Evolutionary conservation across 2,329 filamentous ascomycete species (phyloP), one percentile per base, ranked within the genome.

Genomic region (Fusarium denticulatum): DNA sequence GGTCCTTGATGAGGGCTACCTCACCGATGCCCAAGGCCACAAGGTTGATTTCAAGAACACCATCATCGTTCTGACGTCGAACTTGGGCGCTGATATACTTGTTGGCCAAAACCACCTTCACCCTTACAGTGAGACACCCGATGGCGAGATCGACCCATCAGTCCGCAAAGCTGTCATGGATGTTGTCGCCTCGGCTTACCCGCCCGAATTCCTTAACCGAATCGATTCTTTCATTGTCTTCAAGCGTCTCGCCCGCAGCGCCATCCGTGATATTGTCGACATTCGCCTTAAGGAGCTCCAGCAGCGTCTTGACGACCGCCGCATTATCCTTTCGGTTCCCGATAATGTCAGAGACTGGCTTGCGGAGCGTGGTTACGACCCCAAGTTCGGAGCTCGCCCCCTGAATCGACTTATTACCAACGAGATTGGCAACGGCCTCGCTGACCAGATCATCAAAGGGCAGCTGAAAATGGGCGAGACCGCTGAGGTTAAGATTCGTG

Each of bases 191-290:
- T 82, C 87, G 14, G 86, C 85, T 58, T 92, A 98, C 80, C 91
- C 96, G 10, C 96, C 96, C 7, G 96, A 98, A 81, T 99, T 98
- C 86, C 88, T 98, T 73, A 98, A 99, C 84, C 90, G 96, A 26
- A 94, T 98, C 71, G 96, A 98, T 82, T 96, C 97, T 69, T 98
- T 98, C 85, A 98, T 98, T 81, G 86, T 98, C 79, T 98, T 98
- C 87, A 96, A 95, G 83, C 90, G 96, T 14, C 88, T 98, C 5
- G 94, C 94, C 2, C 88, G 88, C 36, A 86, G 88, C 24, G 95
- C 96, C 22, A 88, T 98, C 64, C 89, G 94, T 36, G 95, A 97
- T 79, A 98, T 98, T 73, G 95, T 98, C 55, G 94, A 98, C 79
- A 98, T 98, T 72, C 90, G 96, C 37, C 87, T 98, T 53, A 89